Base-by-base conservation (phyloP, 2,329 filamentous ascomycete species). In the Xylaria multiplex region DNA sequence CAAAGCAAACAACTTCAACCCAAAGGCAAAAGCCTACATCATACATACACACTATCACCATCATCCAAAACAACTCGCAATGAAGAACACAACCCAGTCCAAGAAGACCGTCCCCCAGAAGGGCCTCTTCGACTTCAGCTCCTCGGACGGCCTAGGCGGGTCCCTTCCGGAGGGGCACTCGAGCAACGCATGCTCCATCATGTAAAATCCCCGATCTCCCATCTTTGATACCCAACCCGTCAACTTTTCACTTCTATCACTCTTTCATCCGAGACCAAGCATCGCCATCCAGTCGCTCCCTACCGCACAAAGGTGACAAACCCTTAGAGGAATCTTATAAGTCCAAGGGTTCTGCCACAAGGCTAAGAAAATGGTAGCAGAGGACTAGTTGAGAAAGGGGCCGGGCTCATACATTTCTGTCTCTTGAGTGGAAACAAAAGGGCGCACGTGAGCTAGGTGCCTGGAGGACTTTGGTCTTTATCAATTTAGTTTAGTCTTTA, bases 111-210 rank as follows among this genome's bases (percentile, higher is more conserved):
- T 27, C 24, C 49, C 50, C 19, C 59, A 58, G 48, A 59, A 63
- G 53, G 64, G 64, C 24, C 64, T 66, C 54, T 66, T 63, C 48
- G 64, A 66, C 32, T 59, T 66, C 55, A 45, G 9, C 48, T 52
- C 59, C 55, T 0, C 64, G 5, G 13, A 49, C 16, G 64, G 64
- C 24, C 37, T 66, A 27, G 59, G 64, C 49, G 55, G 54, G 22
- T 14, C 16, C 14, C n/a, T 11, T 4, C 32, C 13, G 7, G 30
- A 8, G 2, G 35, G 30, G 1, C 6, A 27, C 52, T 2, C 22
- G 1, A 16, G 14, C 24, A n/a, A 3, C 45, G 13, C 2, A 24
- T 59, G 62, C 56, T 30, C 43, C 30, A 27, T 63, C 60, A 63
- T 63, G 60, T 63, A 57, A 63, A 45, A 9, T 11, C 32, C 3